Evolutionary conservation across 306 rosid genomes (phyloP).

Genomic region (Pachyrhizus erosus): DNA sequence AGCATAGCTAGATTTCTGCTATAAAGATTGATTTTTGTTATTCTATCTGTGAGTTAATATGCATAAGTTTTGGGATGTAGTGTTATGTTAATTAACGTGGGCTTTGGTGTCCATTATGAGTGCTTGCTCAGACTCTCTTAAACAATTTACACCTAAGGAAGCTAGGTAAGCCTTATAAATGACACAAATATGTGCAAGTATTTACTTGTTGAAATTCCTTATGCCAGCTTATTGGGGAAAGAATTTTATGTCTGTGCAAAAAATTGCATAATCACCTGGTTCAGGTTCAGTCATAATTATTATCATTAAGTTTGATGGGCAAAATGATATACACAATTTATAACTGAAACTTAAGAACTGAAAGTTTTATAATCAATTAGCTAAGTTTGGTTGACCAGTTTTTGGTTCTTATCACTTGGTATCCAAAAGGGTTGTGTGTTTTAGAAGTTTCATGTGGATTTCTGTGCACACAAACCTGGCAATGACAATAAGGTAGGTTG

Average conservation of each 20-base stretch:
- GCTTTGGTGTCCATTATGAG: slow-evolving; percentile 20
- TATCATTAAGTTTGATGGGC: not conserved
- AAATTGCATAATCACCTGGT: not conserved
- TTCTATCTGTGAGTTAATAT: not conserved
- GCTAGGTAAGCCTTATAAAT: not conserved
- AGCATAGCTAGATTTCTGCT: not conserved
- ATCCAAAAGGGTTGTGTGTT: not conserved
- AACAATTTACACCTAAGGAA: not conserved
- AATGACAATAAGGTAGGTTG: not conserved
- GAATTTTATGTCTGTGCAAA: not conserved
- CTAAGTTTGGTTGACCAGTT: not conserved
- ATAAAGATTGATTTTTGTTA: not conserved
- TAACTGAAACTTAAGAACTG: slow-evolving; percentile 10
- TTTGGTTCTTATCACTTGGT: not conserved
- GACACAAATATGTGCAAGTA: not conserved
- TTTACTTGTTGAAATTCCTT: not conserved
- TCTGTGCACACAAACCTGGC: not conserved
- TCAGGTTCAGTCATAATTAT: not conserved
- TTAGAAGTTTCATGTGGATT: not conserved
- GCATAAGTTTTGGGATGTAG: not conserved
- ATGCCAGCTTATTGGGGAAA: not conserved
- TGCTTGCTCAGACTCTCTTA: not conserved
- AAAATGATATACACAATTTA: not conserved
- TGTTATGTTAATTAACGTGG: not conserved
- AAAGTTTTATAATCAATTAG: not conserved